Conservation (phyloP, 352 stramenopile species). For the Elongisporangium senticosum region DNA sequence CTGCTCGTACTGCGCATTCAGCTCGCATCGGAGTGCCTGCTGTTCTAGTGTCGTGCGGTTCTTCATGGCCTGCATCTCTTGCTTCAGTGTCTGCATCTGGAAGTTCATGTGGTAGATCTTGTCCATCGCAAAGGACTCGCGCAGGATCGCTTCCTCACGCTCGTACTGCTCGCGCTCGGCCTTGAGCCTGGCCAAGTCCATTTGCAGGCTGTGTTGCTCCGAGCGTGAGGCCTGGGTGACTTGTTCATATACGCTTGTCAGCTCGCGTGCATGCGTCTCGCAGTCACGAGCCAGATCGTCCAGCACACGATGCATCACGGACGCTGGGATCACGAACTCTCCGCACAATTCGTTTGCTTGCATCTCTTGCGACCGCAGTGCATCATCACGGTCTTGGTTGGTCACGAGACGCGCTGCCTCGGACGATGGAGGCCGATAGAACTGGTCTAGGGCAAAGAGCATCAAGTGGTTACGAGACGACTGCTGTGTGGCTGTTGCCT, state of each 20-base stretch:
- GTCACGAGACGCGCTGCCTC: neutral
- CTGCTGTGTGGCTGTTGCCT: slow-evolving; percentile 6
- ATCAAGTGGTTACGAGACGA: slow-evolving; percentile 12
- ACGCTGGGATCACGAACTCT: slow-evolving; percentile 14
- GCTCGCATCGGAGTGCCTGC: slow-evolving; percentile 31
- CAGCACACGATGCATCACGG: slow-evolving; percentile 11
- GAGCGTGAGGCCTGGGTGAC: neutral
- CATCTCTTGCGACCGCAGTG: neutral
- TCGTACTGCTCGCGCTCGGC: slow-evolving; percentile 1
- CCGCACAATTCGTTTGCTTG: neutral
- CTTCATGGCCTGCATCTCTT: slow-evolving; percentile 20
- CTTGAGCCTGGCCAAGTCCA: neutral
- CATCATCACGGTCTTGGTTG: neutral
- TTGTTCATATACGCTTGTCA: neutral
- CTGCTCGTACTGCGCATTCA: slow-evolving; percentile 50
- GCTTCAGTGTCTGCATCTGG: slow-evolving; percentile 23
- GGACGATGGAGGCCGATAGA: neutral
- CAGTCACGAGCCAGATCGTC: slow-evolving; percentile 8
- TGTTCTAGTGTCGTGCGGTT: slow-evolving; percentile 31
- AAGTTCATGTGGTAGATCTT: slow-evolving; percentile 39
- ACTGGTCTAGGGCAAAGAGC: slow-evolving; percentile 1
- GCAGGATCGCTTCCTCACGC: slow-evolving; percentile 26
- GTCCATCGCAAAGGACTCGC: slow-evolving; percentile 39
- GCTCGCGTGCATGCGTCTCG: neutral
- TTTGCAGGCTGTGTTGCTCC: slow-evolving; percentile 2